Evolutionary conservation across 2,329 filamentous ascomycete genomes (phyloP), one percentile per base, ranked within the genome.

Genomic region (Elsinoe arachidis): DNA sequence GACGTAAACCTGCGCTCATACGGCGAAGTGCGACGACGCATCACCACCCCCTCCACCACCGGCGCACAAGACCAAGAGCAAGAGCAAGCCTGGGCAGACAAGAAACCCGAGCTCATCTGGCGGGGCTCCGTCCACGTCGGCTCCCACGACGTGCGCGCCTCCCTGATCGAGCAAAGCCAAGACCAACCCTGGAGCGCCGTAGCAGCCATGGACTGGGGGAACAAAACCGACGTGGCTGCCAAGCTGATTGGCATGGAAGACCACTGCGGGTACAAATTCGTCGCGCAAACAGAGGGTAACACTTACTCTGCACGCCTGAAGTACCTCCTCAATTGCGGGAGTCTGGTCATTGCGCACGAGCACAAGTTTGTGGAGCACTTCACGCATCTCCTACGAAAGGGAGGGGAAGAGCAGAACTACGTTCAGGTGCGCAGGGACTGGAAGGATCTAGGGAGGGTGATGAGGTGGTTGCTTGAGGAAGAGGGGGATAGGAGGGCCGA

Each of bases 61-160:
- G n/a, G 6, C 12, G 49, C 23, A 2, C 14, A 23, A 5, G 26
- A 19, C 4, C 23, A n/a, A 14, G 49, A 34, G 30, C 65, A 73
- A 3, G 73, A 74, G 55, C 63, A 2, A 59, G 61, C 9, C 51
- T 62, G 4, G 51, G 62, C 10, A 60, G 61, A 61, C 17, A 79
- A 79, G 60, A 69, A 70, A 58, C 72, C 73, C 12, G 70, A 77
- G 62, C 68, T 79, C 3, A 68, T 78, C 15, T 80, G 78, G 78
- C 70, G 77, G 5, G 78, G 77, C 41, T 67, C 75, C 1, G 61
- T 63, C n/a, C 62, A 71, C 64, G 12, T 75, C 69, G 4, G 72
- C 69, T 43, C 67, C 68, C 1, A 67, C 65, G 21, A 59, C 14
- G 43, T 77, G 5, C 70, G 75, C 0, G 64, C 69, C 12, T 68